These are phyloP conservation scores for Entomortierella chlamydospora DNA, from an alignment of 192 early-diverging fungal genomes.

Conservation along the genomic window DNA sequence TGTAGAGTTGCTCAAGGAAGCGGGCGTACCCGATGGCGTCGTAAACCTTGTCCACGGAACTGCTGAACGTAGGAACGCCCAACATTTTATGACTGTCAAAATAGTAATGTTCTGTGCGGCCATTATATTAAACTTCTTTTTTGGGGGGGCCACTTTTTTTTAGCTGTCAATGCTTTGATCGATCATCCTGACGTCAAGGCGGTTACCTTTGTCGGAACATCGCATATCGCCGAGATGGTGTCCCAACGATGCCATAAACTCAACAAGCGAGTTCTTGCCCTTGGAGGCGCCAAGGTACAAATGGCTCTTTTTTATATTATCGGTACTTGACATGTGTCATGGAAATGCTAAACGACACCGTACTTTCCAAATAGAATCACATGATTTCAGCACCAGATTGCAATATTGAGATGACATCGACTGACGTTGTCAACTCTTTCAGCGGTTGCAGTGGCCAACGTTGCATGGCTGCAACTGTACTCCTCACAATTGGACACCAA, in stretches of 20 bases:
- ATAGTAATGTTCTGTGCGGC: no score
- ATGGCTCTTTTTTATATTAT: not conserved
- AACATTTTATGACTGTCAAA: no score
- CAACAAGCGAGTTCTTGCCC: conserved; percentile 78
- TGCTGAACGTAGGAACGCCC: conserved; percentile 63
- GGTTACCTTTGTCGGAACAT: conserved; percentile 86
- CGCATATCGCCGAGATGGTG: conserved; percentile 76
- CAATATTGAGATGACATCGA: conserved; percentile 80
- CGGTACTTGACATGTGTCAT: not conserved
- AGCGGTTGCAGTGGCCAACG: conserved; percentile 84
- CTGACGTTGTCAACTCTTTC: conserved; percentile 81
- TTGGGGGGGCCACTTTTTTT: no score
- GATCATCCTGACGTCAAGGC: conserved; percentile 74
- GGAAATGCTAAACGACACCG: not conserved
- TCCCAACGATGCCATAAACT: conserved; percentile 56
- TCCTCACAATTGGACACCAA: conserved; percentile 77
- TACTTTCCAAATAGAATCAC: conserved; percentile 65
- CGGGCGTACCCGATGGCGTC: conserved; percentile 79
- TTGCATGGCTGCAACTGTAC: conserved; percentile 82
- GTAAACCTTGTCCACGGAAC: conserved; percentile 82
- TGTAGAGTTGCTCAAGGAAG: conserved; percentile 64
- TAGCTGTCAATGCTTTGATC: conserved; percentile 66
- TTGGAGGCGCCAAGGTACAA: conserved; percentile 72
- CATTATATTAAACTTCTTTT: no score
- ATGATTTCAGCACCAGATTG: conserved; percentile 83